These are phyloP conservation scores for Ceratocystis diversiconidia DNA, from an alignment of 2,329 filamentous ascomycete genomes.

Conservation along the genomic window DNA sequence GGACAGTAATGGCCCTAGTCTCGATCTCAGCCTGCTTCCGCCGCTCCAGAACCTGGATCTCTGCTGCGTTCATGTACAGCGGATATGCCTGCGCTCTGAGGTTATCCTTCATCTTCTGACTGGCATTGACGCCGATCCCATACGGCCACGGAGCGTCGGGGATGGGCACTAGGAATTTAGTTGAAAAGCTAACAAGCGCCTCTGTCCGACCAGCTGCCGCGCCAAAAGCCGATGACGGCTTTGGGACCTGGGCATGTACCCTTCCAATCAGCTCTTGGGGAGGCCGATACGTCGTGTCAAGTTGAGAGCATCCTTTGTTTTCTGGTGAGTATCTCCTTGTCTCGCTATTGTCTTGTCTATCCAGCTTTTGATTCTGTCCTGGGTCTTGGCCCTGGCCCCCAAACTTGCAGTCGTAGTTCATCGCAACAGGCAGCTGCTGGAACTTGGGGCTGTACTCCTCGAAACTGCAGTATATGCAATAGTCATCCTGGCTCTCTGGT, in stretches of 20 bases:
- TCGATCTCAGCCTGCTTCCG: not conserved
- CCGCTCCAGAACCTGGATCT: conserved; percentile 3
- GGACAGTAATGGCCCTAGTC: not conserved
- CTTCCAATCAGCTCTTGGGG: not conserved
- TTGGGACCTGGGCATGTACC: not conserved
- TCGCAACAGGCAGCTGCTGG: not conserved
- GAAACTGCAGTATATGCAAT: conserved; percentile 5
- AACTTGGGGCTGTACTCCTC: not conserved
- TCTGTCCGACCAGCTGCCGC: not conserved
- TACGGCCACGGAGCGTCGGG: conserved; percentile 19
- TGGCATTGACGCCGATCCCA: conserved; percentile 13
- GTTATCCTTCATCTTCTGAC: conserved; percentile 1
- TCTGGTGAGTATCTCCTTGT: not conserved
- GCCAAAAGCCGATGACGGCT: not conserved
- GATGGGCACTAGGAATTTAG: conserved; percentile 20
- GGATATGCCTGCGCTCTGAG: not conserved
- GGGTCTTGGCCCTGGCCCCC: not conserved
- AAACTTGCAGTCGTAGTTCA: not conserved
- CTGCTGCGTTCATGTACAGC: conserved; percentile 8
- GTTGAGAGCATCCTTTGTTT: not conserved
- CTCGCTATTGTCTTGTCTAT: not conserved
- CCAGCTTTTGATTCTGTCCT: not conserved
- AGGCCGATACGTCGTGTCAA: not conserved
- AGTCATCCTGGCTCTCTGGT: not conserved
- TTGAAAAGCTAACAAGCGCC: conserved; percentile 16